Base-by-base conservation (phyloP, 257 asterid genomes). In the Coffea eugenioides region DNA sequence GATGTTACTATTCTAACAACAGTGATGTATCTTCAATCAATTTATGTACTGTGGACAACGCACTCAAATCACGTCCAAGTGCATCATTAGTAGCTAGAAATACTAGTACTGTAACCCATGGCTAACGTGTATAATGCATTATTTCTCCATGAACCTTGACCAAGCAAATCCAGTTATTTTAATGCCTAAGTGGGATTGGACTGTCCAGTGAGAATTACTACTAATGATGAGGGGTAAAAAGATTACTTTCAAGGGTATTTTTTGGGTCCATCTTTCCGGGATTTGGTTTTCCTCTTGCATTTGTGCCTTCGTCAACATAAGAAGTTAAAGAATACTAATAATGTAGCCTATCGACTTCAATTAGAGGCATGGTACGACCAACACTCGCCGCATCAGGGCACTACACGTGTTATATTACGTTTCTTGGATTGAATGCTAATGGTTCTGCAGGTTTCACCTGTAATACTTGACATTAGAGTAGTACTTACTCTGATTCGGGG, bases 351-450 rank as follows among this genome's bases (percentile, higher is more conserved):
- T 25, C 15, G 39, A 65, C 41, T 12, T n/a, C 20, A 11, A 62
- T 12, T 3, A 65, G 21, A 27, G 71, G 45, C 39, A 49, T 14
- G 3, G 62, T 71, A 71, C 75, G 61, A 14, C 15, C 5, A 14
- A 73, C n/a, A 45, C 46, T 71, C 65, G 73, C 77, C 72, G 82
- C 41, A 31, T 43, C 68, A 27, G 16, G 71, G 59, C 51, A 57
- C 4, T 59, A 79, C 87, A 88, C 88, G 89, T 88, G 89, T 84
- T 23, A n/a, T 5, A 78, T 77, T 56, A 13, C 65, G 31, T 4
- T 59, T 62, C 80, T 54, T 77, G 4, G 48, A 14, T 21, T 62
- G 62, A 77, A 76, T 80, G 82, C 69, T 51, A 73, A 78, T 61
- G 49, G 34, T 41, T 77, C 52, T 31, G 34, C 45, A 39, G 65